Evolutionary conservation across 495 filamentous ascomycete genomes (phyloP).

Genomic region (Penicillium cosmopolitanum): DNA sequence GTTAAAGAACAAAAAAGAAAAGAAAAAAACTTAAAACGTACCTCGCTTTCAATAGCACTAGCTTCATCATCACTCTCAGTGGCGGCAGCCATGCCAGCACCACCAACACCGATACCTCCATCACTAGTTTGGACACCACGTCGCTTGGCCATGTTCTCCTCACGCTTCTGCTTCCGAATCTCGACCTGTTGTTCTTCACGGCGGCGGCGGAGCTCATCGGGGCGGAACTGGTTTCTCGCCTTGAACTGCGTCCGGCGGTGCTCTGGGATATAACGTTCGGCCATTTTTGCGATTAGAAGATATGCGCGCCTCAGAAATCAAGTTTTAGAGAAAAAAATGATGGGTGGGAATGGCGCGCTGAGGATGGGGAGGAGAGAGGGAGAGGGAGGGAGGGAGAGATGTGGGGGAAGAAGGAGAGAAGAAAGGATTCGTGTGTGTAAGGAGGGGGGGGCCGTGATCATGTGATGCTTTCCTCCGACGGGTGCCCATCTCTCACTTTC

Average conservation of each 20-base stretch:
- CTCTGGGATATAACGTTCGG: slow-evolving; percentile 98
- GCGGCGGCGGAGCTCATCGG: slow-evolving; percentile 96
- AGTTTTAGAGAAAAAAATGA: slow-evolving; percentile 17
- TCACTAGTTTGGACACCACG: slow-evolving; percentile 85
- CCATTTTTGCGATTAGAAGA: slow-evolving; percentile 67
- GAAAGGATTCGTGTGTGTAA: slow-evolving; percentile 37
- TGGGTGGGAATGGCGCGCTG: slow-evolving; percentile 19
- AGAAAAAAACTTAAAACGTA: slow-evolving; percentile 53
- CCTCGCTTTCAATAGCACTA: slow-evolving; percentile 92
- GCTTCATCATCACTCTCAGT: slow-evolving; percentile 98
- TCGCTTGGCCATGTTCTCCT: slow-evolving; percentile 97
- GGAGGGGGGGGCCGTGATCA: slow-evolving; percentile 27
- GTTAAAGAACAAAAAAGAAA: slow-evolving; percentile 20
- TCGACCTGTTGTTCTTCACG: slow-evolving; percentile 99
- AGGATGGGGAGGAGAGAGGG: slow-evolving; percentile 28
- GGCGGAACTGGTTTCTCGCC: slow-evolving; percentile 97
- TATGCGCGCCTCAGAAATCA: slow-evolving; percentile 38
- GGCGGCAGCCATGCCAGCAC: slow-evolving; percentile 78
- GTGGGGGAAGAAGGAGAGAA: slow-evolving; percentile 35
- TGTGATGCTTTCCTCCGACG: slow-evolving; percentile 23
- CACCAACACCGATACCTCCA: slow-evolving; percentile 75
- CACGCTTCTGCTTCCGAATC: slow-evolving; percentile 96
- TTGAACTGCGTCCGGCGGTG: slow-evolving; percentile 99
- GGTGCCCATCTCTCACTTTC: slow-evolving; percentile 2
- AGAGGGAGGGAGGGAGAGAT: slow-evolving; percentile 20